phyloP scores from a whole-genome alignment of 345 rosid genomes.

The Nasturtium officinale region DNA sequence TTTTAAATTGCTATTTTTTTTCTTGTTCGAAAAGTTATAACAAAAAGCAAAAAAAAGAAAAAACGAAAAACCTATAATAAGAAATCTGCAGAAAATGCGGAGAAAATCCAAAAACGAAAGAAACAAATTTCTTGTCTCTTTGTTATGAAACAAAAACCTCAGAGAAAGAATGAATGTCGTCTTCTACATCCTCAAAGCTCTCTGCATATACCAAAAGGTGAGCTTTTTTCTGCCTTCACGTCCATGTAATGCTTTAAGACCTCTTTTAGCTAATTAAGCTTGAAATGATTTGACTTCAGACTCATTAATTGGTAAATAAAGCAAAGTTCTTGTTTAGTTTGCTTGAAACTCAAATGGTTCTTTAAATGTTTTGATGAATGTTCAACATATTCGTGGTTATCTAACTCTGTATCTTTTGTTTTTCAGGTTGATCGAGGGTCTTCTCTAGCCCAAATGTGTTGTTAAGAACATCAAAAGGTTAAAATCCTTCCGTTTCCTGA shows the following conservation, averaged over 20 bases:
- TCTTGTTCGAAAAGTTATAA: background rate
- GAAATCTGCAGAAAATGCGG: conserved; percentile 18
- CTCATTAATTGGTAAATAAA: background rate
- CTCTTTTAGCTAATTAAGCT: background rate
- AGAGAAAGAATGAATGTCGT: conserved; percentile 10
- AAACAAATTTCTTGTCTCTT: conserved; percentile 26
- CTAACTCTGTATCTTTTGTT: background rate
- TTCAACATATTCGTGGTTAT: background rate
- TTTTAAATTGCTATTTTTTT: background rate
- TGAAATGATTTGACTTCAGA: background rate
- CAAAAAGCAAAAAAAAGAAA: background rate
- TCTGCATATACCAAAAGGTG: conserved; percentile 3
- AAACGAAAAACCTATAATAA: conserved; percentile 1
- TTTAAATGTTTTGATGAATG: conserved; percentile 13
- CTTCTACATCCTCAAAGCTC: conserved; percentile 16
- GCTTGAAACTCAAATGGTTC: conserved; percentile 21
- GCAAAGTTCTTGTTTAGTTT: conserved; percentile 8
- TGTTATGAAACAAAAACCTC: conserved; percentile 24
- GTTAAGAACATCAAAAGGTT: conserved; percentile 11
- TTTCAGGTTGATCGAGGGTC: conserved; percentile 17
- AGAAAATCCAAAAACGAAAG: conserved; percentile 5
- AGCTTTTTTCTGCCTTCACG: background rate
- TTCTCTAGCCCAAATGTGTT: conserved; percentile 27
- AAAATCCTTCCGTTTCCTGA: background rate
- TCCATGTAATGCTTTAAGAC: background rate